A percentile compares a stretch with the other conserved stretches of the same genome.
phyloP scores from a whole-genome alignment of 306 rosid species.

The Abrus precatorius region DNA sequence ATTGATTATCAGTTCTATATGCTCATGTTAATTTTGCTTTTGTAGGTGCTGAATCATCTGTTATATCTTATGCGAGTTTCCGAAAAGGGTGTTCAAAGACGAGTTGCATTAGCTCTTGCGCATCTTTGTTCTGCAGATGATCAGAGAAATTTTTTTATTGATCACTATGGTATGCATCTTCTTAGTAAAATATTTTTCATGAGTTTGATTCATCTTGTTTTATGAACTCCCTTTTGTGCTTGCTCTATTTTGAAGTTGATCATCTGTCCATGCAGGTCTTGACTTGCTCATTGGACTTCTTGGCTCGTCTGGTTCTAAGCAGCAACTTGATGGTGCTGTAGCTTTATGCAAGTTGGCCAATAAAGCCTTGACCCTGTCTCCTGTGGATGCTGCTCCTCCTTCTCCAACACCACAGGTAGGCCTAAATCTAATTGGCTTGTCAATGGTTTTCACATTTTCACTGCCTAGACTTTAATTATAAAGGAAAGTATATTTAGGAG shows the following conservation, averaged over 20 bases:
- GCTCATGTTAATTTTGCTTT: constrained; percentile 39
- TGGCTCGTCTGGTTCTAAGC: constrained; percentile 72
- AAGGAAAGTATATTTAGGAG: not conserved
- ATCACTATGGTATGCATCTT: constrained; percentile 70
- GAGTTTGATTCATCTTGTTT: constrained; percentile 32
- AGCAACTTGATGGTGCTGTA: constrained; percentile 94
- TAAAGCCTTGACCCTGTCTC: constrained; percentile 82
- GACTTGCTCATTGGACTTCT: constrained; percentile 94
- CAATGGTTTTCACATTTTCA: constrained; percentile 24
- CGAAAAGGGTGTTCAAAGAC: constrained; percentile 83
- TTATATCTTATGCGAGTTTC: constrained; percentile 90
- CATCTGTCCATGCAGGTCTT: constrained; percentile 69
- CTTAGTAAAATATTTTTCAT: constrained; percentile 32
- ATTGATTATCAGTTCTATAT: not conserved
- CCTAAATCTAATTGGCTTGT: constrained; percentile 35
- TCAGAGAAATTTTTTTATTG: constrained; percentile 81
- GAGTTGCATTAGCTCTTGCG: constrained; percentile 94
- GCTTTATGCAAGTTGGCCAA: constrained; percentile 89
- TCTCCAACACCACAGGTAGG: constrained; percentile 97
- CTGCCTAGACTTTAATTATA: constrained; percentile 14
- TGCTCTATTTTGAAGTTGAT: constrained; percentile 42
- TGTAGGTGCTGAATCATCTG: constrained; percentile 89
- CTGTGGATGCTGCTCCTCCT: constrained; percentile 94
- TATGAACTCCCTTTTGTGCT: constrained; percentile 37
- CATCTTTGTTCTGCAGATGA: constrained; percentile 92